Conservation (phyloP, 2,329 filamentous ascomycete species). For the Colletotrichum lindemuthianum region DNA sequence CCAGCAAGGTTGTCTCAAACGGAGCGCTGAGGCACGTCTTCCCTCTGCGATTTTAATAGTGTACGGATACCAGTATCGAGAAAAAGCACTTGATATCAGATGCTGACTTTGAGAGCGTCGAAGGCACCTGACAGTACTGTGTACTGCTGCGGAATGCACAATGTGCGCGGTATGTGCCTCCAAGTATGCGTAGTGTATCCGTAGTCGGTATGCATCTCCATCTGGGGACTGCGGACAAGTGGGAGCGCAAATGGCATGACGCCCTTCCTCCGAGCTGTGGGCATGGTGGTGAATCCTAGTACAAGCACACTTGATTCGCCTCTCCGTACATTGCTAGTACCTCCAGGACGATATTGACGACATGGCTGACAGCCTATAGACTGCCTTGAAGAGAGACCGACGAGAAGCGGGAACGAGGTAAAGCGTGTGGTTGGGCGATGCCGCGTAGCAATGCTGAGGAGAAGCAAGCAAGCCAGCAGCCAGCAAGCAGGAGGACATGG, state of each 20-base stretch:
- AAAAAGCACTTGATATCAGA: not conserved
- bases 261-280: conserved; percentile 27
- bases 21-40: conserved; percentile 3
- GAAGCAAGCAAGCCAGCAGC: conserved; percentile 12
- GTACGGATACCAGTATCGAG: conserved; percentile 5
- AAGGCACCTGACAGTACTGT: conserved; percentile 28
- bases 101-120: conserved; percentile 15
- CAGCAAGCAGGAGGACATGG: not conserved
- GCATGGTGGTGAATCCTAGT: conserved; percentile 28
- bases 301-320: conserved; percentile 32
- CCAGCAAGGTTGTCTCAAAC: conserved; percentile 21
- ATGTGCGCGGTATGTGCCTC: conserved; percentile 20
- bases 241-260: conserved; percentile 25
- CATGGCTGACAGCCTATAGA: conserved; percentile 28
- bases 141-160: conserved; percentile 27
- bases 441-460: not conserved
- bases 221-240: conserved; percentile 3
- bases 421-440: conserved; percentile 26
- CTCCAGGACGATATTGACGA: conserved; percentile 18
- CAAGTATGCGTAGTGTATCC: conserved; percentile 13
- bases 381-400: conserved; percentile 5
- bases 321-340: conserved; percentile 16
- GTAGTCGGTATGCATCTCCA: not conserved
- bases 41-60: conserved; percentile 12
- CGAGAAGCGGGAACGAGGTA: conserved; percentile 25